phyloP scores from a whole-genome alignment of 208 protist species.

The Acanthamoeba culbertsoni region DNA sequence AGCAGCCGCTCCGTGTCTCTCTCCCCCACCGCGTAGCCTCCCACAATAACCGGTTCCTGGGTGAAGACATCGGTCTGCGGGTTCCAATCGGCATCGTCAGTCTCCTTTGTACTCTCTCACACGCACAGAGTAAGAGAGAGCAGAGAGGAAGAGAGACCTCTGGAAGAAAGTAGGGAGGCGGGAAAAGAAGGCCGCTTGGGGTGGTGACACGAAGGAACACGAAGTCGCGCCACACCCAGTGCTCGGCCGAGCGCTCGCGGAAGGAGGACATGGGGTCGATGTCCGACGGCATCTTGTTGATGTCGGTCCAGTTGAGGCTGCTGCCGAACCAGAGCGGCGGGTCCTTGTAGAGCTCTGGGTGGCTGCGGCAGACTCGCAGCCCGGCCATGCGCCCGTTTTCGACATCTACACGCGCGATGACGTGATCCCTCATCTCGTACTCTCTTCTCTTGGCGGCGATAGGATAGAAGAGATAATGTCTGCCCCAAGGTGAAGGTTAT shows the following conservation, averaged over 20 bases:
- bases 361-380: slow-evolving; percentile 24
- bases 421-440: neutral
- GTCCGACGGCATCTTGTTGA: slow-evolving; percentile 55
- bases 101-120: neutral
- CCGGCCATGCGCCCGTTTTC: neutral
- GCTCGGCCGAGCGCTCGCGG: neutral
- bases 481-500: neutral
- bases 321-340: slow-evolving; percentile 44
- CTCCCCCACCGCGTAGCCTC: neutral
- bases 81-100: neutral
- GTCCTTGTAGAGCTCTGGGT: slow-evolving; percentile 43
- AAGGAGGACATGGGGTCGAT: slow-evolving; percentile 49
- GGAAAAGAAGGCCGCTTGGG: neutral
- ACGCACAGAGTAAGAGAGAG: neutral
- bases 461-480: slow-evolving; percentile 20
- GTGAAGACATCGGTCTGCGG: slow-evolving; percentile 1
- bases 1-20: neutral
- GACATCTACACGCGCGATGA: neutral
- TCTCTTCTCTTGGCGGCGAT: neutral
- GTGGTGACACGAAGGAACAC: neutral
- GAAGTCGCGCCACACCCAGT: slow-evolving; percentile 42
- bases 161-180: neutral
- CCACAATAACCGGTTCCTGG: neutral
- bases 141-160: neutral
- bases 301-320: slow-evolving; percentile 47